Base-by-base conservation (phyloP, 257 asterid species). In the Scutellaria baicalensis region DNA sequence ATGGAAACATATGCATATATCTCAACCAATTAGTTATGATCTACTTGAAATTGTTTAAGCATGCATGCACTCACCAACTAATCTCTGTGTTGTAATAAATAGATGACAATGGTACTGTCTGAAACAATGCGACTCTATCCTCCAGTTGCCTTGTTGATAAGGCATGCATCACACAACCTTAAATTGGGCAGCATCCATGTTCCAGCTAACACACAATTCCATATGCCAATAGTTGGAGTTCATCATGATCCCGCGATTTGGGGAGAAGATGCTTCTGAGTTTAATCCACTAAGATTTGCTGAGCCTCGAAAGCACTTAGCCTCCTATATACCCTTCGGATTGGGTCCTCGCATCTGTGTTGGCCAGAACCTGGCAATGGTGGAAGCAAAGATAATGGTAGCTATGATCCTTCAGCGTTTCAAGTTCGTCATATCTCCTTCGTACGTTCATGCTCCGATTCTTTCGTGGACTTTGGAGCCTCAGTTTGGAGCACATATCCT, bases 111-210 rank as follows among this genome's bases (percentile, higher is more conserved):
- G 88, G 77, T 85, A 14, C 73, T 85, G 54, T 77, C 79, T 11
- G 91, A 83, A 54, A 77, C 86, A 1, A 72, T 85, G 35, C 64
- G 91, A 33, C 86, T 85, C 59, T 83, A 81, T 63, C 85, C 86
- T 39, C 83, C 86, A 1, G 70, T 79, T 2, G 84, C 73, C 21
- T 60, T 64, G 63, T 31, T 81, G 67, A 62, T 54, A 79, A 85
- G 91, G 77, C 76, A 69, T 71, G 59, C 86, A 4, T 55, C 77
- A 5, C 69, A 75, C 36, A 76, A 67, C 68, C 68, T 79, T 4
- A 83, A 74, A 56, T 18, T 83, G 43, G 86, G 86, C n/a, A 48
- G 48, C 68, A 69, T 85, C 4, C 69, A 83, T n/a, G 21, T 85
- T 72, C 91, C 91, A 23, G 86, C 84, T 9, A 57, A 79, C 17